Evolutionary conservation across 352 stramenopile species (phyloP), one percentile per base, ranked within the genome.

Genomic region (Pythium folliculosum): DNA sequence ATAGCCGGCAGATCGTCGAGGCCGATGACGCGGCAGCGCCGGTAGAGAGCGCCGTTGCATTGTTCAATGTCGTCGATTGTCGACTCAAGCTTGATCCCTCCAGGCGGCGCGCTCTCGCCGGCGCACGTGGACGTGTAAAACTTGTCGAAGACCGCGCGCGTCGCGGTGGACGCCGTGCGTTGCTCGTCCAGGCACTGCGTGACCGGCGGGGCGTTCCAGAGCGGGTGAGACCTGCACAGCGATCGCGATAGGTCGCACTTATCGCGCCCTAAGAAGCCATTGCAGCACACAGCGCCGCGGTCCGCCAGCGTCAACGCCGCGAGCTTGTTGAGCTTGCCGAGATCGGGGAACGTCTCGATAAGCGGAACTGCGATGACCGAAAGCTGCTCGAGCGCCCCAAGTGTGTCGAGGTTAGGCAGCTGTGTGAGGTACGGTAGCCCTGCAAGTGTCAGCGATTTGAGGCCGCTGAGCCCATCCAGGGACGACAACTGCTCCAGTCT

Each of bases 61-160:
- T n/a, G 45, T 16, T 21, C 16, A 9, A 54, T 54, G 8, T 60
- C 54, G 54, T 30, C 38, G 12, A 0, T 3, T 27, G 32, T 60
- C 1, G 54, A 37, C 6, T 14, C n/a, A 21, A 40, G 0, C 14
- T 60, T 50, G 37, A 22, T 44, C 7, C 47, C 35, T 19, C 54
- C 54, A 4, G 21, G 54, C 12, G 5, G 14, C 1, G 52, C 21
- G 5, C 22, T 57, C 0, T 63, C 69, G 0, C 71, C 77, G 5
- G 63, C 69, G 61, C 77, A 82, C 1, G 38, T 23, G 13, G 30
- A 32, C 0, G 63, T 47, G 2, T 25, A 13, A 16, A 62, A 69
- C 14, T 48, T n/a, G 22, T 55, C 56, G 27, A 63, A 65, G 9
- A 23, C 19, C 4, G 27, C 27, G 23, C 21, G 9, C 25, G 59